A percentile compares a stretch with the other conserved stretches of the same genome.
Evolutionary conservation across 83 land plant species (phyloP).

Genomic region (Larix sibirica): DNA sequence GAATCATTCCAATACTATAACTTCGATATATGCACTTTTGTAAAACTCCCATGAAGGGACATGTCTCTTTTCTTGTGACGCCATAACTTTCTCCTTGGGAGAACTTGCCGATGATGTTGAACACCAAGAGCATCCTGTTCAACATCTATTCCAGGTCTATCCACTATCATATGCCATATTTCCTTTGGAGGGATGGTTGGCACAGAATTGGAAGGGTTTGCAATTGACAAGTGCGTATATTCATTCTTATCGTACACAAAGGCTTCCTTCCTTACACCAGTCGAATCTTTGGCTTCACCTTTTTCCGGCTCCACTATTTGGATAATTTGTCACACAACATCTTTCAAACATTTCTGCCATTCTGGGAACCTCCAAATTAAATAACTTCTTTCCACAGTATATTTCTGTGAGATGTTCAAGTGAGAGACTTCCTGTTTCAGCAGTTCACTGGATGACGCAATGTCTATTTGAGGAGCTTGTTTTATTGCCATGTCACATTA

Average conservation of each 20-base stretch:
- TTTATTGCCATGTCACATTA: constrained; percentile 38
- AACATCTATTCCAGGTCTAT: constrained; percentile 26
- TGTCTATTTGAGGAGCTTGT: constrained; percentile 19
- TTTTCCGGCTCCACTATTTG: constrained; percentile 44
- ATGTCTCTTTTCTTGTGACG: too few relatives aligned
- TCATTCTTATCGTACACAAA: constrained; percentile 89
- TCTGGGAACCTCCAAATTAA: constrained; percentile 95
- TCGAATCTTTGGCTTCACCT: constrained; percentile 83
- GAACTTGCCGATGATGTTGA: constrained; percentile 17
- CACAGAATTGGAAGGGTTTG: constrained; percentile 60
- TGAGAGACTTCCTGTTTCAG: constrained; percentile 89
- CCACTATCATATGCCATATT: constrained; percentile 47
- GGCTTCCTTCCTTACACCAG: constrained; percentile 88
- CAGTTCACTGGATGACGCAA: constrained; percentile 62
- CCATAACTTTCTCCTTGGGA: too few relatives aligned
- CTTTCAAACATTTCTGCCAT: constrained; percentile 69
- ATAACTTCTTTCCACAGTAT: constrained; percentile 78
- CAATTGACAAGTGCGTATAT: constrained; percentile 55
- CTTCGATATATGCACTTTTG: too few relatives aligned
- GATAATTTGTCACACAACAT: constrained; percentile 59
- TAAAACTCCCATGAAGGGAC: too few relatives aligned
- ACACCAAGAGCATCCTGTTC: constrained; percentile 7
- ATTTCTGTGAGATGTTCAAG: constrained; percentile 87
- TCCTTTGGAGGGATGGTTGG: constrained; percentile 67
- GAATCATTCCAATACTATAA: too few relatives aligned